Evolutionary conservation across 2,329 filamentous ascomycete genomes (phyloP).

Genomic region (Exophiala bonariae): DNA sequence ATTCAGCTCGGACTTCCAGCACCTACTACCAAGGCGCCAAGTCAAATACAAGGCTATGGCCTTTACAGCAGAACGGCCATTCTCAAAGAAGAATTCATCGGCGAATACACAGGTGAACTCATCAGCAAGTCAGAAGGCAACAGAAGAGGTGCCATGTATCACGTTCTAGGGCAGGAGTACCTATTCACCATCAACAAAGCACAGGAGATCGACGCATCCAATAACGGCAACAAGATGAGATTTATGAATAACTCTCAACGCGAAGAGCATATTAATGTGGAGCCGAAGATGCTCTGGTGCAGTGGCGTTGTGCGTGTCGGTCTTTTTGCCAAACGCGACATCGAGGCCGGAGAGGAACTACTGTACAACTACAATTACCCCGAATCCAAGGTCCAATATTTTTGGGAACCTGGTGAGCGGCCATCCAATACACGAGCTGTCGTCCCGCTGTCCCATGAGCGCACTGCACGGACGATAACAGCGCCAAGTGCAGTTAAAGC

Average conservation of each 20-base stretch:
- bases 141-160: slow-evolving; percentile 59
- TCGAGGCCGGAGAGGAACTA: slow-evolving; percentile 72
- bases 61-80: slow-evolving; percentile 71
- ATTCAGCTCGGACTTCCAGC: slow-evolving; percentile 69
- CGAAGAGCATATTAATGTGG: slow-evolving; percentile 57
- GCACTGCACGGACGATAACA: slow-evolving; percentile 11
- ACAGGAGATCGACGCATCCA: slow-evolving; percentile 68
- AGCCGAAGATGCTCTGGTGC: slow-evolving; percentile 68
- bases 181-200: slow-evolving; percentile 54
- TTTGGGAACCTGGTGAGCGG: slow-evolving; percentile 29
- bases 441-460: slow-evolving; percentile 14
- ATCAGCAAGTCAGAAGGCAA: slow-evolving; percentile 70
- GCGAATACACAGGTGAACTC: slow-evolving; percentile 78
- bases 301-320: slow-evolving; percentile 76
- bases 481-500: slow-evolving; percentile 7
- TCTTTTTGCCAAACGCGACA: slow-evolving; percentile 66
- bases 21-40: slow-evolving; percentile 67
- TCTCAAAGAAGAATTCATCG: slow-evolving; percentile 68
- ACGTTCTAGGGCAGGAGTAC: slow-evolving; percentile 42
- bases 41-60: slow-evolving; percentile 66
- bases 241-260: slow-evolving; percentile 77
- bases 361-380: slow-evolving; percentile 76
- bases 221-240: slow-evolving; percentile 75
- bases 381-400: slow-evolving; percentile 21
- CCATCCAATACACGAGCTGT: slow-evolving; percentile 9